Base-by-base conservation (phyloP, 805 yeast genomes). In the Geotrichum ghanense region DNA sequence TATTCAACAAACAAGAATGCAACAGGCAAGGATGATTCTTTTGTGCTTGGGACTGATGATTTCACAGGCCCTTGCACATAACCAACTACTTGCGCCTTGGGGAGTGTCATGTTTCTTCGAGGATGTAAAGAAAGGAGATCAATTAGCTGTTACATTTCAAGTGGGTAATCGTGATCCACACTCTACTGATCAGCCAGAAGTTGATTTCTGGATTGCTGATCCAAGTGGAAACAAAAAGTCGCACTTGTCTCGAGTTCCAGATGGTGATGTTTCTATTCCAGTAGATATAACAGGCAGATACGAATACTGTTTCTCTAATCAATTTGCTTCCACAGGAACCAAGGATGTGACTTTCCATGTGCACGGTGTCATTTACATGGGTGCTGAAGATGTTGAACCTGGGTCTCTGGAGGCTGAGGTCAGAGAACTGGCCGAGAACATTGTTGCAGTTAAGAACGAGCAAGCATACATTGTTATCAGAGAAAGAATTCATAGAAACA, bases 401-500 rank as follows among this genome's bases (percentile, higher is more conserved):
- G 86, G 87, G 62, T 76, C 87, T 49, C 72, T 92, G 57, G 97
- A 90, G 56, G 78, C 81, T 49, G 88, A 95, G 44, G 83, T 90
- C 45, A 78, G 79, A 64, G 76, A 79, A 61, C 72, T 90, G 58
- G 69, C 79, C 54, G 83, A 83, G 52, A 71, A 85, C 55, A 81
- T 94, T 35, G 78, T 78, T 56, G 95, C 87, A 57, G 88, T 92
- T 50, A 83, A 84, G 68, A 90, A 88, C 56, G 98, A 92, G 68
- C 69, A 83, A 60, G 77, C 85, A 57, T 92, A 92, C 67, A 81
- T 92, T 57, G 94, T 89, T 43, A 88, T 90, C 51, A 81, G 98
- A 68, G 98, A 90, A 69, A 83, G 97, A 70, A 84, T 94, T 14
- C 98, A 90, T 66, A 83, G 98, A 76, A 92, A 90, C 69, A 90